Conservation (phyloP, 306 rosid species). For the Sicyos edulis region DNA sequence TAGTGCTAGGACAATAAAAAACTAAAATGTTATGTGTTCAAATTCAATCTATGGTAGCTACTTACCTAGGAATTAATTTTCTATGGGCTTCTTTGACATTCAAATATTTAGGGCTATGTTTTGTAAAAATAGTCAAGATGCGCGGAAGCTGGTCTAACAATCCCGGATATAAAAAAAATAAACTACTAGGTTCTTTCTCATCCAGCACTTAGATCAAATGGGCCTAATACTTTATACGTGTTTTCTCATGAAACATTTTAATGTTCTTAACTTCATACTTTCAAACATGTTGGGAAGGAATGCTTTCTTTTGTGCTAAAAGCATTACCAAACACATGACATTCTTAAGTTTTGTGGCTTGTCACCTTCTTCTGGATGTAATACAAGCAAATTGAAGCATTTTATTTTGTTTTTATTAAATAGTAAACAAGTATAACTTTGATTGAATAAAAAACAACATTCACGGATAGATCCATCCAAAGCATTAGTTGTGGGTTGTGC, state of each 20-base stretch:
- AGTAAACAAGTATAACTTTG: neutral
- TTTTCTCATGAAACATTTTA: neutral
- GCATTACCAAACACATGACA: neutral
- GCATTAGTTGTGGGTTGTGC: neutral
- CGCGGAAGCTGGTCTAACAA: no score
- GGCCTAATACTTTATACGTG: neutral
- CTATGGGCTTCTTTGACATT: no score
- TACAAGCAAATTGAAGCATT: neutral
- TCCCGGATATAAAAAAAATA: no score
- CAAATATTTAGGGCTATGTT: no score
- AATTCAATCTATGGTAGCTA: no score
- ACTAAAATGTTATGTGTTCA: no score
- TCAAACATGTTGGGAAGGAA: neutral
- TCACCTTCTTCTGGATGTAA: neutral
- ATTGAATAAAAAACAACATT: neutral
- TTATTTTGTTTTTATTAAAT: neutral
- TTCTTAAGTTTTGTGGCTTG: no score
- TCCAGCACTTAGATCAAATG: neutral
- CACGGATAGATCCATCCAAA: neutral
- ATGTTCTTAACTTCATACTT: neutral
- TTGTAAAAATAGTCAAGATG: no score
- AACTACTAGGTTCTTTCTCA: neutral
- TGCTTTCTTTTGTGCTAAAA: neutral
- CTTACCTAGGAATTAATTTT: no score
- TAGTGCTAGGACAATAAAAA: no score